Evolutionary conservation across 2,329 filamentous ascomycete species (phyloP), one percentile per base, ranked within the genome.

Genomic region (Parastagonospora nodorum): DNA sequence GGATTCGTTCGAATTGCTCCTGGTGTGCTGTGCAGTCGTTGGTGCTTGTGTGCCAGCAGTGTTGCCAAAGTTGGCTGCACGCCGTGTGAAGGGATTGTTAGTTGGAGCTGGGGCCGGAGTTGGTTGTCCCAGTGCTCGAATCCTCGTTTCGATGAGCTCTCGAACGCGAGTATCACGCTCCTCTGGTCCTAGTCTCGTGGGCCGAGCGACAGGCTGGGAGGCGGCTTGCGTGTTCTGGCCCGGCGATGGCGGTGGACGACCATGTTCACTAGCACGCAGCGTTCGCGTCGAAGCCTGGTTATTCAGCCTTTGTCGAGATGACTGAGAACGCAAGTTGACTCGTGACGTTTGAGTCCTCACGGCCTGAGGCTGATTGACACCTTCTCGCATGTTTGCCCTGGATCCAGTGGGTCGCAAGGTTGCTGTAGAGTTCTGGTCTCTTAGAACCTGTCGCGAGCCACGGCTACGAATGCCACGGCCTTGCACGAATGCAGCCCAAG

Each of bases 381-480:
- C 47, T 40, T 76, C 73, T 40, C 67, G 66, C 2, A 75, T 57
- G 31, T 70, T 73, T 2, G 64, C 67, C 19, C 69, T 67, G 44
- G 72, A 74, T 40, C 53, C 67, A 5, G 60, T 58, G 24, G 72
- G 60, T 35, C 72, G 62, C 15, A 75, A 52, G 7, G 72, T 75
- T 15, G 71, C 73, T 8, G 66, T 72, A 8, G 74, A 75, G 11
- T 72, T 68, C 54, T 75, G 72, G 14, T 75, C 73, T 45, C 72
- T 65, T 8, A 75, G 60, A 16, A 65, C 61, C 24, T 71, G 66
- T 28, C 68, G 69, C 7, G 73, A 72, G 27, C 59, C 72, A 56
- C 32, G 67, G 53, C 51, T 69, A 44, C 37, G 51, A 24, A 58
- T 46, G 24, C 61, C 60, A 15, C 67, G 63, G 11, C 64, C 55